Conservation (phyloP, 306 rosid species). For the Cucurbita pepo region DNA sequence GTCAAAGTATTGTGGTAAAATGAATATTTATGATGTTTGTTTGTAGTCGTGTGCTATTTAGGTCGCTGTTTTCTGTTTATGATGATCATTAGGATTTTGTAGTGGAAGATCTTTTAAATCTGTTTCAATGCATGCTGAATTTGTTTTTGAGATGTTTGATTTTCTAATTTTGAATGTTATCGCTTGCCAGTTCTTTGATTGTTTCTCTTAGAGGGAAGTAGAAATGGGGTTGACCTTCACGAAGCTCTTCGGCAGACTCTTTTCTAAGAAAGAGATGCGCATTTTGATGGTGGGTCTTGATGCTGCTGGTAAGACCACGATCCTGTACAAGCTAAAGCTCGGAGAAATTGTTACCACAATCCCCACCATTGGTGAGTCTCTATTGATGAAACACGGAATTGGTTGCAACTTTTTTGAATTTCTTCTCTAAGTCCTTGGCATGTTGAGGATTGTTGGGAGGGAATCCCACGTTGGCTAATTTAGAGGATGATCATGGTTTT, state of each 20-base stretch:
- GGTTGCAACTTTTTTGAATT: neutral
- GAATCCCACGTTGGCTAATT: no score
- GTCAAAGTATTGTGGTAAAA: neutral
- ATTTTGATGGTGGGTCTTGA: conserved; percentile 98
- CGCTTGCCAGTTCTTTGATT: neutral
- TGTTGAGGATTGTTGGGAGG: no score
- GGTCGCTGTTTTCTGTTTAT: neutral
- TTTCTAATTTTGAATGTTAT: neutral
- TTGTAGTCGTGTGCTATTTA: neutral
- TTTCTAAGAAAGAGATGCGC: conserved; percentile 77
- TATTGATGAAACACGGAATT: neutral
- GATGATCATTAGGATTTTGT: neutral
- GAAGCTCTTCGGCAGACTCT: no score
- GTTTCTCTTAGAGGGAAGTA: neutral
- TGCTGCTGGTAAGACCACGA: conserved; percentile 97
- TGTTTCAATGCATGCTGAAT: neutral
- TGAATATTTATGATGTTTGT: neutral
- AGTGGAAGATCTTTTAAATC: neutral
- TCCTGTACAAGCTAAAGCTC: conserved; percentile 85
- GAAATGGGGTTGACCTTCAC: no score
- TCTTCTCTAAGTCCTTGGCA: neutral
- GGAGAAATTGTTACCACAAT: conserved; percentile 94
- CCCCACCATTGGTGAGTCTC: conserved; percentile 29
- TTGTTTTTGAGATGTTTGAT: neutral
- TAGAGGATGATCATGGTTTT: no score